Evolutionary conservation across 2,329 filamentous ascomycete species (phyloP).

Genomic region (Calonectria ilicicola): DNA sequence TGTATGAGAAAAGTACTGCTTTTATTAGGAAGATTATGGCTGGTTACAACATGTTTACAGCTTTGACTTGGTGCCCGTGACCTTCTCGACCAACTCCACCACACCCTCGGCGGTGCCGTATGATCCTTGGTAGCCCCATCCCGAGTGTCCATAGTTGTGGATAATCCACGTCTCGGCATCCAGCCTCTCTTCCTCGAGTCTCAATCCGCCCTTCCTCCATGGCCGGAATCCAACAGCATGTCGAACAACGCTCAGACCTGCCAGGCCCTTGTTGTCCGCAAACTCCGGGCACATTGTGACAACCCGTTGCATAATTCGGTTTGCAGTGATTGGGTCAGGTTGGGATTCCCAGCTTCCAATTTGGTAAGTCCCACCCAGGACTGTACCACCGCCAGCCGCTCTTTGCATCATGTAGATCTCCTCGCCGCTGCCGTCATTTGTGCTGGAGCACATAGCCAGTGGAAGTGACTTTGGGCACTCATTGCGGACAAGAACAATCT

Average conservation of each 20-base stretch:
- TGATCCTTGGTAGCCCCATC: conserved; percentile 79
- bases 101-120: conserved; percentile 79
- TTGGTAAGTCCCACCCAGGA: conserved; percentile 87
- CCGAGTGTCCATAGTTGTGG: conserved; percentile 84
- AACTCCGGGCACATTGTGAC: conserved; percentile 74
- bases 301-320: conserved; percentile 84
- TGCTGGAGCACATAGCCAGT: conserved; percentile 79
- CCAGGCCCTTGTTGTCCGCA: conserved; percentile 74
- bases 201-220: conserved; percentile 77
- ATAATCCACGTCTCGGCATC: conserved; percentile 74
- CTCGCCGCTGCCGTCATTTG: conserved; percentile 79
- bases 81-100: conserved; percentile 74
- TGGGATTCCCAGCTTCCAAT: conserved; percentile 83
- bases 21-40: neutral
- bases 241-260: conserved; percentile 80
- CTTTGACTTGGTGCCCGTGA: conserved; percentile 52
- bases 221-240: conserved; percentile 88
- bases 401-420: conserved; percentile 86
- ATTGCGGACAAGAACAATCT: conserved; percentile 89
- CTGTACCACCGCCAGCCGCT: conserved; percentile 82
- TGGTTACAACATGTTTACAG: conserved; percentile 32
- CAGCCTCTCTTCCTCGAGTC: conserved; percentile 71
- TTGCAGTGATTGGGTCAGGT: conserved; percentile 81
- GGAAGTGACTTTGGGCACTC: conserved; percentile 64
- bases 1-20: neutral